A percentile compares a stretch with the other conserved stretches of the same genome.
These are phyloP conservation scores for Gossypium laxum DNA, from an alignment of 441 rosid species.

Conservation along the genomic window DNA sequence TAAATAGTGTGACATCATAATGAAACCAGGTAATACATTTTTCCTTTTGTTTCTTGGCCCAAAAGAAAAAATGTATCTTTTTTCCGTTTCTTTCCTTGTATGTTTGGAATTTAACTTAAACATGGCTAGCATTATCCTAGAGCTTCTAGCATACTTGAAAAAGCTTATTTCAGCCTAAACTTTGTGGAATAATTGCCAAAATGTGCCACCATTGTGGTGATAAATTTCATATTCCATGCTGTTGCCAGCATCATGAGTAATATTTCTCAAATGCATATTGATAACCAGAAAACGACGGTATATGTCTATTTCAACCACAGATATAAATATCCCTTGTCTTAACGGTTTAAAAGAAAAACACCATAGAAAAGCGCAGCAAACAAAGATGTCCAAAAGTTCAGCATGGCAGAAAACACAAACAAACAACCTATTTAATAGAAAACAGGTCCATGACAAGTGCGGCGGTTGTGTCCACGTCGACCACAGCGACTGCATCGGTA, in stretches of 20 bases:
- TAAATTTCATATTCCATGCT: neutral
- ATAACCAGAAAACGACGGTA: neutral
- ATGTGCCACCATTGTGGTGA: neutral
- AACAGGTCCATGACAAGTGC: conserved; percentile 12
- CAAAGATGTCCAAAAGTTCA: conserved; percentile 11
- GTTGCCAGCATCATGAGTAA: neutral
- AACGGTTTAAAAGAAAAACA: neutral
- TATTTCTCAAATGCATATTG: neutral
- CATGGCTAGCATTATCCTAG: neutral
- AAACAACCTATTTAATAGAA: conserved; percentile 6
- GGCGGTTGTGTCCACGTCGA: conserved; percentile 9
- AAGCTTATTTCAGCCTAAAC: neutral
- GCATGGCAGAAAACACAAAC: conserved; percentile 1
- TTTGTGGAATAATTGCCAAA: neutral
- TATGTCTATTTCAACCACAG: neutral
- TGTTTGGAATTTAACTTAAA: conserved; percentile 3
- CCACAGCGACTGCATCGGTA: conserved; percentile 13
- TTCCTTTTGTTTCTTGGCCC: neutral
- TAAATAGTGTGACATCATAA: neutral
- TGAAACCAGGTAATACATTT: neutral
- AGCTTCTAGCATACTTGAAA: neutral
- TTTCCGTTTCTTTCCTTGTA: neutral
- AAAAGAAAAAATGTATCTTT: neutral
- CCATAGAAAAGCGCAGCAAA: neutral
- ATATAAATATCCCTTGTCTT: neutral